Percentiles rank a stretch among this genome's conserved stretches.
These are phyloP conservation scores for Penicillium vulpinum DNA, from an alignment of 2,329 filamentous ascomycete species.

Conservation along the genomic window DNA sequence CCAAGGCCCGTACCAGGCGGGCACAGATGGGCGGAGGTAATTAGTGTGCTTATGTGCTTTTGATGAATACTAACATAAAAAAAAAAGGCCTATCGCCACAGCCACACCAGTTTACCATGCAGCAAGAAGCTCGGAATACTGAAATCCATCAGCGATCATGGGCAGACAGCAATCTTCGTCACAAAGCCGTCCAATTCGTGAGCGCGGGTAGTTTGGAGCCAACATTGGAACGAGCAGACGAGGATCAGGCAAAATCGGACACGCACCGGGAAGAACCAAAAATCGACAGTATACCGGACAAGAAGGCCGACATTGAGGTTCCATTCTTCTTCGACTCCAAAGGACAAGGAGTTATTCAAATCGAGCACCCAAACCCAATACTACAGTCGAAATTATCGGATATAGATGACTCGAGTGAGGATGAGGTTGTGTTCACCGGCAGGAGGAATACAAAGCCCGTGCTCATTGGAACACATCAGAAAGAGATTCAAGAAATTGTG, in stretches of 20 bases:
- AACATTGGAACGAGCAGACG: conserved; percentile 4
- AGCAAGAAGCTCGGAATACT: conserved; percentile 61
- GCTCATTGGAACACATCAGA: conserved; percentile 15
- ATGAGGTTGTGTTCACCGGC: conserved; percentile 51
- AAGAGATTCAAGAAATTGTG: conserved; percentile 14
- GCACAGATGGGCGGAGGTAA: conserved; percentile 1
- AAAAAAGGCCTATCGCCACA: conserved; percentile 22
- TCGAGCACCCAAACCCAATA: conserved; percentile 32
- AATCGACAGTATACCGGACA: conserved; percentile 18
- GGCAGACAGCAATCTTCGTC: conserved; percentile 53
- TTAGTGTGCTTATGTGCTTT: background rate
- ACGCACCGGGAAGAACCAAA: conserved; percentile 5
- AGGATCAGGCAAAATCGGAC: background rate
- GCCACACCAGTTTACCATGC: conserved; percentile 46
- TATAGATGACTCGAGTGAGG: conserved; percentile 65
- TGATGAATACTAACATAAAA: background rate
- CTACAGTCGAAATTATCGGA: conserved; percentile 27
- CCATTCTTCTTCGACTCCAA: conserved; percentile 40
- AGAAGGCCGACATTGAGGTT: background rate
- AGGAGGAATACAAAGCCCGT: conserved; percentile 19
- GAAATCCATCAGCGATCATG: conserved; percentile 52
- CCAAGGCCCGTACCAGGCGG: conserved; percentile 23
- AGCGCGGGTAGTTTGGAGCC: conserved; percentile 55
- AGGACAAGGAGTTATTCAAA: conserved; percentile 29
- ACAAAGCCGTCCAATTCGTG: conserved; percentile 60